Evolutionary conservation across 2,329 filamentous ascomycete species (phyloP), one percentile per base, ranked within the genome.

Genomic region (Fusarium setosum): DNA sequence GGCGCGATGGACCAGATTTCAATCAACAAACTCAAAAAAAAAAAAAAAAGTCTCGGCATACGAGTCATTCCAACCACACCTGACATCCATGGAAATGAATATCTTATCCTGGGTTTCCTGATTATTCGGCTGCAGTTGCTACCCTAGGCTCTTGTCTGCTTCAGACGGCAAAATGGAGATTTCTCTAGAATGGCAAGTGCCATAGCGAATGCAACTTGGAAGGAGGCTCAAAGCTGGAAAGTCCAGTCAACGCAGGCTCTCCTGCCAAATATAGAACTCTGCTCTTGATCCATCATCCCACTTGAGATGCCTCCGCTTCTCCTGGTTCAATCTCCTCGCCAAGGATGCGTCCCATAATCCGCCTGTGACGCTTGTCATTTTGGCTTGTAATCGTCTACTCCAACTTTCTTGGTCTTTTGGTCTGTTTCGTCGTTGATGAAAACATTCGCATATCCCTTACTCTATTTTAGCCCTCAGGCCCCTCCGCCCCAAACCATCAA

Each of bases 361-460:
- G 56, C 52, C 51, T 63, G 63, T 60, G 56, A 61, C 47, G 47
- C 56, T 59, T 62, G 63, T 59, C 64, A 63, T 64, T 61, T 58
- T 62, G 65, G 66, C 62, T 65, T 65, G 38, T 52, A 55, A 66
- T 64, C 56, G 42, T 54, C 59, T 58, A 56, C 45, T 53, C 38
- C 54, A 44, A 31, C 54, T 59, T 67, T 68, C 59, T 68, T 70
- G 69, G 47, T 68, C 41, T 62, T 61, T 73, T 66, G 59, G 47
- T 68, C 40, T 47, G 42, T 59, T 63, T 61, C 51, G 61, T 51
- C 41, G 40, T 62, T 49, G 61, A 62, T 58, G 50, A 68, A n/a
- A n/a, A 56, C 64, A 65, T 55, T 55, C 60, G 47, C 65, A 63
- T 63, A 72, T 67, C 32, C 31, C 48, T 62, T 58, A 61, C 37